phyloP scores from a whole-genome alignment of 108 stramenopile species.

The Skeletonema potamos region DNA sequence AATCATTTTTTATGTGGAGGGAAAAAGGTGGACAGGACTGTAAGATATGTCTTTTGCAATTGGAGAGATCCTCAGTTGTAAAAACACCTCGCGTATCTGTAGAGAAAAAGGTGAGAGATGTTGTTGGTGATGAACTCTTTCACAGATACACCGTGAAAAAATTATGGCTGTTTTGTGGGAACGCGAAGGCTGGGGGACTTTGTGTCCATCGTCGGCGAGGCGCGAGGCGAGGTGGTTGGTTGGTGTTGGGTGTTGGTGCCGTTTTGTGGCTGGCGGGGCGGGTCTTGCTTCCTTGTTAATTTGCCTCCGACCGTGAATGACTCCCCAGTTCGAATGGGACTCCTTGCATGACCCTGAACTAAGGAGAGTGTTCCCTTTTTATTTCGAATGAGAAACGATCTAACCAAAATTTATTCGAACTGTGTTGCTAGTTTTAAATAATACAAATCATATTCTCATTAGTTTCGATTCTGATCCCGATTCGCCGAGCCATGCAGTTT shows the following conservation, averaged over 20 bases:
- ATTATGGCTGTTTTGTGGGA: background rate
- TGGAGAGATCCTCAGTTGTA: background rate
- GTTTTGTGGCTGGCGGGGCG: too few species aligned
- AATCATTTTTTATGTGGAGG: background rate
- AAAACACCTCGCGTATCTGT: background rate
- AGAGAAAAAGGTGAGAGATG: background rate
- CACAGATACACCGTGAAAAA: background rate
- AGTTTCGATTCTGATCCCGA: too few species aligned
- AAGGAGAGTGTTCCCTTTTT: too few species aligned
- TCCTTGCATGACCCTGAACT: too few species aligned
- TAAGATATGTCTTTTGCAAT: background rate
- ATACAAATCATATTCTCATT: too few species aligned
- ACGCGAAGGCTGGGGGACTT: background rate
- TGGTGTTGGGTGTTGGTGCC: background rate
- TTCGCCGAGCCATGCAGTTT: too few species aligned
- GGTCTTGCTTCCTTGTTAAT: too few species aligned
- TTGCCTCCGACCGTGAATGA: too few species aligned
- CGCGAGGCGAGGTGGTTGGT: background rate
- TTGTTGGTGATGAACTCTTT: background rate
- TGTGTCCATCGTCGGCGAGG: background rate
- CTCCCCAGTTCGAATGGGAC: too few species aligned
- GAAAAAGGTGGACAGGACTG: background rate
- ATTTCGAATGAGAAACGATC: too few species aligned
- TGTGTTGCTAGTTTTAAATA: too few species aligned
- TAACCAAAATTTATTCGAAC: too few species aligned